Evolutionary conservation across 345 rosid species (phyloP).

Genomic region (Eucalyptus cloeziana): DNA sequence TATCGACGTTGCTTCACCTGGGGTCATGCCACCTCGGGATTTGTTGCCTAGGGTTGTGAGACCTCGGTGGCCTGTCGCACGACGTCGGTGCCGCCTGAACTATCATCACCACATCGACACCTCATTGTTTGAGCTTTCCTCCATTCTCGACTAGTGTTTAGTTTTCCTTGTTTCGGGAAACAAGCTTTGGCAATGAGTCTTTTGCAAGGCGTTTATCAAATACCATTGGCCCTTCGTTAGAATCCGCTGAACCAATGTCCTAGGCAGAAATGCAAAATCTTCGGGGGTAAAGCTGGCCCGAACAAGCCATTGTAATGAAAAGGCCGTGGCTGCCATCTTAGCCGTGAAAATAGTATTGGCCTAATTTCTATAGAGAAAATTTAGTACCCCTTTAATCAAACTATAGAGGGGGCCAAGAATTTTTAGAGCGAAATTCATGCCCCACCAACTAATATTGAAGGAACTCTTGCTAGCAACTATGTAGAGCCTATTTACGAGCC

Average conservation of each 20-base stretch:
- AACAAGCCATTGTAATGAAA: not conserved
- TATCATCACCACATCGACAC: not conserved
- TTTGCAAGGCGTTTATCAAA: not conserved
- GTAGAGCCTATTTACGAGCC: not conserved
- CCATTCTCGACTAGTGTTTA: not conserved
- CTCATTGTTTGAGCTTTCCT: not conserved
- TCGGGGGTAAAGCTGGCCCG: not conserved
- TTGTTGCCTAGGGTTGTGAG: not conserved
- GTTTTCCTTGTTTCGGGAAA: not conserved
- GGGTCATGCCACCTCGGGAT: not conserved
- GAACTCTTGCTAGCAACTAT: not conserved
- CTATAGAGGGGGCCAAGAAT: not conserved
- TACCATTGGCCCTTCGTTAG: not conserved
- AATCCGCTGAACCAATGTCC: not conserved
- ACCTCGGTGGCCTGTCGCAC: too few species aligned
- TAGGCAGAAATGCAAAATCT: not conserved
- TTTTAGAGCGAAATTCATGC: not conserved
- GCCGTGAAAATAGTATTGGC: not conserved
- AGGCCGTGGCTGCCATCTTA: not conserved
- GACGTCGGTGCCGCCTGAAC: not conserved
- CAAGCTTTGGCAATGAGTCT: not conserved
- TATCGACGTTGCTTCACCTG: not conserved
- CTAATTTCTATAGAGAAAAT: not conserved
- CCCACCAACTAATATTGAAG: not conserved
- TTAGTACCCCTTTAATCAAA: not conserved